These are phyloP conservation scores for Lipomyces mesembrius DNA, from an alignment of 805 yeast species.

Conservation along the genomic window DNA sequence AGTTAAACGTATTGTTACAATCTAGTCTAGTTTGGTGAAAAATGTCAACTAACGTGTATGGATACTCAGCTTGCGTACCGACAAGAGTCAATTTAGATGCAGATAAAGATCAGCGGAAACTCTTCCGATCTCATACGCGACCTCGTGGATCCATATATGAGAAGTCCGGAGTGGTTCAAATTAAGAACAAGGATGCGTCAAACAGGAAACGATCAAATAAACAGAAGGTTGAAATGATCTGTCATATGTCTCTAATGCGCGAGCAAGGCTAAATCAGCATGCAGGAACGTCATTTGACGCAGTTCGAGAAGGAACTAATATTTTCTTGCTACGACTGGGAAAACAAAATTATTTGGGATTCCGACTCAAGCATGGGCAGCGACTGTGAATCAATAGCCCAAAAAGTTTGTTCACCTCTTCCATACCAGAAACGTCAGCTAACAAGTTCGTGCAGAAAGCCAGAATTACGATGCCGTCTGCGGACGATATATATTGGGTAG, in stretches of 20 bases:
- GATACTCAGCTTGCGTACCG: constrained; percentile 50
- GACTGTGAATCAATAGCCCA: not conserved
- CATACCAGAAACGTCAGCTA: not conserved
- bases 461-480: constrained; percentile 18
- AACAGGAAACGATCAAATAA: constrained; percentile 15
- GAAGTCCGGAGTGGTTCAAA: constrained; percentile 27
- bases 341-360: constrained; percentile 33
- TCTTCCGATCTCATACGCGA: constrained; percentile 25
- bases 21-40: not conserved
- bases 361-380: constrained; percentile 16
- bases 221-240: not conserved
- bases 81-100: constrained; percentile 63
- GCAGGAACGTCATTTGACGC: constrained; percentile 10
- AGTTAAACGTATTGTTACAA: constrained; percentile 28
- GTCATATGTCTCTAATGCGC: constrained; percentile 4
- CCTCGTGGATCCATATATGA: constrained; percentile 23
- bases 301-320: constrained; percentile 29
- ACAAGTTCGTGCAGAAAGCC: constrained; percentile 1
- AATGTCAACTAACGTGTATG: not conserved
- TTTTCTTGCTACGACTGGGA: constrained; percentile 39
- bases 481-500: constrained; percentile 29
- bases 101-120: constrained; percentile 61
- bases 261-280: not conserved
- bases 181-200: constrained; percentile 8
- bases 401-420: not conserved